Conservation (phyloP, 2,329 filamentous ascomycete species). For the Fusarium sp. region DNA sequence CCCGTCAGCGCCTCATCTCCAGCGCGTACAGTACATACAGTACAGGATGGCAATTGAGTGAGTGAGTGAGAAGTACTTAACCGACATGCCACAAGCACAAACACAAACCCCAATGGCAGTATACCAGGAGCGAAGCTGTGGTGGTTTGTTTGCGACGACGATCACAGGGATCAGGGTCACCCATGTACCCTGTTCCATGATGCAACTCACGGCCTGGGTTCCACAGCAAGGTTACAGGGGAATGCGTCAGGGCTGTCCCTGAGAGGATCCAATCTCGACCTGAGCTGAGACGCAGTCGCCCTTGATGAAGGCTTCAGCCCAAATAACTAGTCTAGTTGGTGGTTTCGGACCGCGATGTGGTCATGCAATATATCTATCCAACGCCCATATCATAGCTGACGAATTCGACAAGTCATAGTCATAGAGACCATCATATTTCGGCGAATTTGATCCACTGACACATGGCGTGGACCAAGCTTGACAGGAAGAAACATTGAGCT, state of each 20-base stretch:
- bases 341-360: constrained; percentile 1
- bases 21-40: constrained; percentile 8
- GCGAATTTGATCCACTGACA: background rate
- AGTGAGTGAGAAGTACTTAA: constrained; percentile 13
- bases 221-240: constrained; percentile 31
- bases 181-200: constrained; percentile 29
- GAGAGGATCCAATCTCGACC: constrained; percentile 18
- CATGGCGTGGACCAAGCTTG: background rate
- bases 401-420: background rate
- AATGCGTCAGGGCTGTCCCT: constrained; percentile 19
- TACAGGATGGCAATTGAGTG: constrained; percentile 10
- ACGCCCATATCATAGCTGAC: background rate
- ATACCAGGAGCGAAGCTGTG: constrained; percentile 20
- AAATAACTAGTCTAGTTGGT: background rate
- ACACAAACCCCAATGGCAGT: constrained; percentile 30
- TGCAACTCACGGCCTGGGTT: constrained; percentile 29
- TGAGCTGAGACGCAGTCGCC: constrained; percentile 22
- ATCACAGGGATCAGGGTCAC: constrained; percentile 22
- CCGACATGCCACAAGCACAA: constrained; percentile 6
- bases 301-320: constrained; percentile 21
- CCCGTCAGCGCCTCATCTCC: constrained; percentile 19
- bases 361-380: background rate
- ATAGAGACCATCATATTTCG: background rate
- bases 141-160: constrained; percentile 27
- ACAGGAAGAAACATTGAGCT: constrained; percentile 11